Evolutionary conservation across 2,329 filamentous ascomycete species (phyloP), one percentile per base, ranked within the genome.

Genomic region (Alternaria sp.): DNA sequence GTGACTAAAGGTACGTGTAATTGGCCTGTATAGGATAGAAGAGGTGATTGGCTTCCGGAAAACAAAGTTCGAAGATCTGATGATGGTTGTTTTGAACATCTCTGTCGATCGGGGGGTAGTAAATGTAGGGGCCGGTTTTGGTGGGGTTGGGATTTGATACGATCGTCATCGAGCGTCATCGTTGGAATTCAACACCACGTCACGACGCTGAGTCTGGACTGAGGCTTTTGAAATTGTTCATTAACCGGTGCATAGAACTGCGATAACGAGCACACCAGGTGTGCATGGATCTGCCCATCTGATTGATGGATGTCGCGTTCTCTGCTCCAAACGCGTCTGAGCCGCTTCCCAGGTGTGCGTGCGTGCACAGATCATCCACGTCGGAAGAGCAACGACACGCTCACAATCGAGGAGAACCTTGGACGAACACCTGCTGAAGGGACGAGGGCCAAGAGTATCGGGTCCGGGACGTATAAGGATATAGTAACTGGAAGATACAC

Each of bases 81-180:
- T 28, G n/a, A 37, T 37, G 18, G 21, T 15, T 50, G 25, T 23
- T 51, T 33, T 20, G 21, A 56, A 55, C 28, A 55, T 60, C 54
- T 45, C 18, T 49, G 37, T 9, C 14, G 21, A 23, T 55, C 14
- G 46, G 43, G 33, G 53, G 33, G 47, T 41, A 20, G 28, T 56
- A 44, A 50, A 56, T 53, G 61, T 60, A 60, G 37, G 51, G 15
- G 50, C 33, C 30, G 18, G 6, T 51, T 55, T 44, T 46, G 50
- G 60, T 55, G 60, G 61, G 61, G 61, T 56, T 51, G 11, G 37
- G 21, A 51, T 60, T 60, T 60, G 43, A 41, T 60, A 6, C 3
- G 46, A 50, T 63, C 61, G 61, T 63, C 61, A 63, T 63, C 44
- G 51, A 55, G 46, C 61, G 61, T 63, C 61, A 63, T 63, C 37